A percentile compares a stretch with the other conserved stretches of the same genome.
Conservation (phyloP, 2,329 filamentous ascomycete species). For the Claviceps sorghi region DNA sequence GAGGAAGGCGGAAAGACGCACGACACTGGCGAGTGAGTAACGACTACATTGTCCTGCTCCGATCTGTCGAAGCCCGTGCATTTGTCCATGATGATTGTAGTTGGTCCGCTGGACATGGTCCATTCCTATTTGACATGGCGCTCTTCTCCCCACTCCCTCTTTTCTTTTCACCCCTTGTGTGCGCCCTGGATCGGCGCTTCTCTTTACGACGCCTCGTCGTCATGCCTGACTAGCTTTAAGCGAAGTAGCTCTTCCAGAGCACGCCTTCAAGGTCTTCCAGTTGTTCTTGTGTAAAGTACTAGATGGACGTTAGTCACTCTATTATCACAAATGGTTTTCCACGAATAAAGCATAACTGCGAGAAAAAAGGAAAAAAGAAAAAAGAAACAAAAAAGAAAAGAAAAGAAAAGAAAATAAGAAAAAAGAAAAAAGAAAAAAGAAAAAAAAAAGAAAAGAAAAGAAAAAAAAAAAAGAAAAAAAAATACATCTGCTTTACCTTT, state of each 20-base stretch:
- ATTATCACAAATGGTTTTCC: background rate
- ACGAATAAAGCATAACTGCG: background rate
- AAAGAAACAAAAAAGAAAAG: background rate
- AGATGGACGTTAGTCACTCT: background rate
- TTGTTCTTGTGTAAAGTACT: slow-evolving; percentile 82
- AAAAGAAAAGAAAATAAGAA: background rate
- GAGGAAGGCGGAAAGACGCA: no score
- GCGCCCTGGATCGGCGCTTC: background rate
- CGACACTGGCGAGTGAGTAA: no score
- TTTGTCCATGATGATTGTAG: no score
- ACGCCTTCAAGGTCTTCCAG: slow-evolving; percentile 92
- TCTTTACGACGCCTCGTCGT: background rate
- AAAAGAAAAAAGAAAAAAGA: background rate
- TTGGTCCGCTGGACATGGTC: no score
- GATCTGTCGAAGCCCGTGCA: no score
- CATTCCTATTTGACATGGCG: no score
- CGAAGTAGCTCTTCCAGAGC: slow-evolving; percentile 99
- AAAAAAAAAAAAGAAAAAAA: background rate
- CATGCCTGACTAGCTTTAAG: slow-evolving; percentile 28
- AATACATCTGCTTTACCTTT: slow-evolving; percentile 49
- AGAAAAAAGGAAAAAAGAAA: background rate
- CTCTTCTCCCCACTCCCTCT: background rate
- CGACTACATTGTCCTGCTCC: no score
- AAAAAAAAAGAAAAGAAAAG: background rate
- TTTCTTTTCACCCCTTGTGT: background rate